phyloP scores from a whole-genome alignment of 495 filamentous ascomycete species.

The Xylaria longipes region DNA sequence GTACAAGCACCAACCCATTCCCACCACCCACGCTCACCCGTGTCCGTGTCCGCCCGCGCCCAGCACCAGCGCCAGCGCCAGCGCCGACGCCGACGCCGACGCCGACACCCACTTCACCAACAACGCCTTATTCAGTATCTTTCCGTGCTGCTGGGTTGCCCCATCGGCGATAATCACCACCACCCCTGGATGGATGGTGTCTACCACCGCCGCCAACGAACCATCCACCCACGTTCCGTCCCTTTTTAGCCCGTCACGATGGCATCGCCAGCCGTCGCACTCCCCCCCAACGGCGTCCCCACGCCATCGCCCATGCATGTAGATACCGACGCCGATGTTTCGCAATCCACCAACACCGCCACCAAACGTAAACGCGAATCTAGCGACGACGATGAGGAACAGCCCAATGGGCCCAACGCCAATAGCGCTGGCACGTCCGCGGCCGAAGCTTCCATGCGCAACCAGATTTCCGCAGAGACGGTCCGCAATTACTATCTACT shows the following conservation, averaged over 20 bases:
- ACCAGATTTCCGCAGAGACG: slow-evolving; percentile 32
- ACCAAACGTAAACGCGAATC: slow-evolving; percentile 65
- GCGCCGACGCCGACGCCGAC: slow-evolving; percentile 12
- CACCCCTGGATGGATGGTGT: slow-evolving; percentile 22
- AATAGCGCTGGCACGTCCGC: slow-evolving; percentile 26
- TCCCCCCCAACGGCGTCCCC: slow-evolving; percentile 50
- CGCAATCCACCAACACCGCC: slow-evolving; percentile 50
- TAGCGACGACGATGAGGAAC: slow-evolving; percentile 46
- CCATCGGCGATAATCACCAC: slow-evolving; percentile 8
- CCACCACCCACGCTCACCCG: slow-evolving; percentile 5
- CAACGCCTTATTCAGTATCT: neutral
- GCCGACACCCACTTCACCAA: slow-evolving; percentile 14
- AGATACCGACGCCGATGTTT: slow-evolving; percentile 34
- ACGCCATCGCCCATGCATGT: slow-evolving; percentile 30
- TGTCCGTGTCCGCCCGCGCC: slow-evolving; percentile 17
- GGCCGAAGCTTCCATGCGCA: slow-evolving; percentile 22
- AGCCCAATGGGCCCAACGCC: slow-evolving; percentile 28
- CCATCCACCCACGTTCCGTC: slow-evolving; percentile 10
- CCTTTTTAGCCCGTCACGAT: slow-evolving; percentile 36
- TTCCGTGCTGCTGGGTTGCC: neutral
- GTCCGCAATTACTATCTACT: slow-evolving; percentile 52
- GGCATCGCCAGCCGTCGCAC: slow-evolving; percentile 51
- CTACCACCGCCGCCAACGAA: neutral
- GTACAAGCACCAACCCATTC: slow-evolving; percentile 12
- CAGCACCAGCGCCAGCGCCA: slow-evolving; percentile 8